These are phyloP conservation scores for Spathaspora girioi DNA, from an alignment of 805 yeast species.

Conservation along the genomic window DNA sequence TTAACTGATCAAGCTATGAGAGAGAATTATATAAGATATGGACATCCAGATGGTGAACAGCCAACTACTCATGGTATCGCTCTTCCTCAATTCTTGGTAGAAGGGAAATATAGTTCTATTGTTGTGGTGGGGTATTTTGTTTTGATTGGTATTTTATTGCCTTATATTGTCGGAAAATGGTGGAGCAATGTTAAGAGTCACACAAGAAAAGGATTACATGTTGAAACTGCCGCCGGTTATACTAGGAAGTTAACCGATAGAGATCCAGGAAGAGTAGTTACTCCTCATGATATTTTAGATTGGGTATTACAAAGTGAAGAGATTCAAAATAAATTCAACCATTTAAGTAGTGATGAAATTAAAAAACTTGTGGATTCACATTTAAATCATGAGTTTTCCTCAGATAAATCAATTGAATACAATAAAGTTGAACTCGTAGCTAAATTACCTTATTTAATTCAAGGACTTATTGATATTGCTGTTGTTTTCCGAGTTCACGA, in stretches of 20 bases:
- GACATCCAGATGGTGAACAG: slow-evolving; percentile 98
- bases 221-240: slow-evolving; percentile 76
- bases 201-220: slow-evolving; percentile 80
- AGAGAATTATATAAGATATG: slow-evolving; percentile 80
- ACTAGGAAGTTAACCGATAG: slow-evolving; percentile 70
- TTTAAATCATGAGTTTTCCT: slow-evolving; percentile 45
- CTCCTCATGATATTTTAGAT: slow-evolving; percentile 53
- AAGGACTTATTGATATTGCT: slow-evolving; percentile 78
- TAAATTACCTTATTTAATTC: slow-evolving; percentile 59
- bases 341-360: slow-evolving; percentile 45
- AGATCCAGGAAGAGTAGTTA: slow-evolving; percentile 64
- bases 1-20: slow-evolving; percentile 84
- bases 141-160: slow-evolving; percentile 75
- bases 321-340: slow-evolving; percentile 41
- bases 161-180: slow-evolving; percentile 80
- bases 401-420: slow-evolving; percentile 21
- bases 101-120: slow-evolving; percentile 68
- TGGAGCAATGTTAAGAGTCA: slow-evolving; percentile 80
- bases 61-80: slow-evolving; percentile 91
- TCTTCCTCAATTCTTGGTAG: slow-evolving; percentile 85
- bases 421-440: slow-evolving; percentile 57
- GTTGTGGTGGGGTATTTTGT: slow-evolving; percentile 61
- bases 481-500: slow-evolving; percentile 73
- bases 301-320: slow-evolving; percentile 70
- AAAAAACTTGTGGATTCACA: slow-evolving; percentile 52